phyloP scores from a whole-genome alignment of 2,329 filamentous ascomycete species.

The Fusarium sp. region DNA sequence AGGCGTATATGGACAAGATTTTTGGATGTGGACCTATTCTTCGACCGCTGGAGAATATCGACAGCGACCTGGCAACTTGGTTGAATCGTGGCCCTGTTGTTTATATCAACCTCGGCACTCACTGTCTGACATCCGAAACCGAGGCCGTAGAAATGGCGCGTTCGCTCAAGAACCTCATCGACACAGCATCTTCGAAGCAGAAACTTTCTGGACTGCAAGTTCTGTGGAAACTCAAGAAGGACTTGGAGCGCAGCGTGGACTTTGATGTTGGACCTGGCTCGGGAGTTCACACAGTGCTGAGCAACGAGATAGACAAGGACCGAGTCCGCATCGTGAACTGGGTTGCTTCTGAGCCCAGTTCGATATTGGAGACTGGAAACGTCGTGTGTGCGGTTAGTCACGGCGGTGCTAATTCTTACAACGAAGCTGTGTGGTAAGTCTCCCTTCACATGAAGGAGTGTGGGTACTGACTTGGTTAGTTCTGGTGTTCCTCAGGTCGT shows the following conservation, averaged over 20 bases:
- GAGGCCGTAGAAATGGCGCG: neutral
- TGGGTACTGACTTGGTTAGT: neutral
- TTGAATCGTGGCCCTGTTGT: neutral
- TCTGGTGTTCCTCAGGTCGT: constrained; percentile 18
- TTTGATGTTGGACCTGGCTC: neutral
- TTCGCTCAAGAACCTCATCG: neutral
- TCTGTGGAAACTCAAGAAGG: neutral
- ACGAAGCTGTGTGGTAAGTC: neutral
- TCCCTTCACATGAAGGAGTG: neutral
- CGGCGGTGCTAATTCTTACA: constrained; percentile 13
- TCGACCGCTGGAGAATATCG: neutral
- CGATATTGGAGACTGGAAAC: constrained; percentile 15
- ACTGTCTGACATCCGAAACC: neutral
- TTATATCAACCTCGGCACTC: neutral
- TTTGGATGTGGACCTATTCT: neutral
- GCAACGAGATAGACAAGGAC: neutral
- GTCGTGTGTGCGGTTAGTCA: constrained; percentile 18
- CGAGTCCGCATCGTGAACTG: constrained; percentile 6
- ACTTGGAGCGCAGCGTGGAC: neutral
- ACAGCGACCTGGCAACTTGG: neutral
- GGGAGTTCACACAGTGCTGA: neutral
- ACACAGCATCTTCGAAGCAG: neutral
- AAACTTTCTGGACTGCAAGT: neutral
- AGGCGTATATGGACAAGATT: neutral
- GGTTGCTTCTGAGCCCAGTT: constrained; percentile 14